Evolutionary conservation across 2,329 filamentous ascomycete species (phyloP).

Genomic region (Salinomyces thailandicus): DNA sequence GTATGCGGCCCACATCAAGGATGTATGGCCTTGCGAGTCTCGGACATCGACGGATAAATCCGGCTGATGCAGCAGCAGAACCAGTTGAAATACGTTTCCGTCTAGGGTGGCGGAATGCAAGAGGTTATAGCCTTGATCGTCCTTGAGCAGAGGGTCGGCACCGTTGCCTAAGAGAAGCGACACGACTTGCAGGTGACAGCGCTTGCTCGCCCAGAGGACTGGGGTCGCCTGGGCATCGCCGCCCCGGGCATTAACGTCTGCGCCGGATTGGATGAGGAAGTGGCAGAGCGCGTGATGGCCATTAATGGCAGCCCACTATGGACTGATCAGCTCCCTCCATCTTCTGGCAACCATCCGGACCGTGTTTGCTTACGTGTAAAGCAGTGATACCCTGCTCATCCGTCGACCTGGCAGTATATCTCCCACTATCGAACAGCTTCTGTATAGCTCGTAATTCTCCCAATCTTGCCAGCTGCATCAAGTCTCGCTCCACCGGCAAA

Average conservation of each 20-base stretch:
- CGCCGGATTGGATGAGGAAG: conserved; percentile 76
- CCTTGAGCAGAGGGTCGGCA: conserved; percentile 82
- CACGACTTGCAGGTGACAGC: conserved; percentile 93
- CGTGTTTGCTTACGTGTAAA: conserved; percentile 58
- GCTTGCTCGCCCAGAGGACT: conserved; percentile 92
- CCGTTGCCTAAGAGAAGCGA: conserved; percentile 84
- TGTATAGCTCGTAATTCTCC: conserved; percentile 82
- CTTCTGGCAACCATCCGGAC: not conserved
- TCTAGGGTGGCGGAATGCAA: conserved; percentile 95
- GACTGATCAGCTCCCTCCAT: conserved; percentile 13
- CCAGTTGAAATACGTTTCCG: conserved; percentile 82
- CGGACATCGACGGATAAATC: conserved; percentile 88
- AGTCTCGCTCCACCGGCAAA: conserved; percentile 58
- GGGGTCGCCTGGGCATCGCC: conserved; percentile 91
- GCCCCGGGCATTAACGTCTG: conserved; percentile 88
- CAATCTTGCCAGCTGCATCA: conserved; percentile 88
- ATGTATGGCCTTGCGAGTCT: conserved; percentile 84
- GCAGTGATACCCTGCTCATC: conserved; percentile 94
- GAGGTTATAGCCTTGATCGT: conserved; percentile 95
- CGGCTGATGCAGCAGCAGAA: conserved; percentile 75
- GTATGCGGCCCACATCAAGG: conserved; percentile 97
- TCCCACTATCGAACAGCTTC: conserved; percentile 74
- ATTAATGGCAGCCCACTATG: conserved; percentile 95
- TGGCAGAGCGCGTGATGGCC: conserved; percentile 97
- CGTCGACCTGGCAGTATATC: conserved; percentile 68